Percentiles rank a stretch among this genome's conserved stretches.
phyloP scores from a whole-genome alignment of 768 basidiomycete genomes.

The Suillus fuscotomentosus region DNA sequence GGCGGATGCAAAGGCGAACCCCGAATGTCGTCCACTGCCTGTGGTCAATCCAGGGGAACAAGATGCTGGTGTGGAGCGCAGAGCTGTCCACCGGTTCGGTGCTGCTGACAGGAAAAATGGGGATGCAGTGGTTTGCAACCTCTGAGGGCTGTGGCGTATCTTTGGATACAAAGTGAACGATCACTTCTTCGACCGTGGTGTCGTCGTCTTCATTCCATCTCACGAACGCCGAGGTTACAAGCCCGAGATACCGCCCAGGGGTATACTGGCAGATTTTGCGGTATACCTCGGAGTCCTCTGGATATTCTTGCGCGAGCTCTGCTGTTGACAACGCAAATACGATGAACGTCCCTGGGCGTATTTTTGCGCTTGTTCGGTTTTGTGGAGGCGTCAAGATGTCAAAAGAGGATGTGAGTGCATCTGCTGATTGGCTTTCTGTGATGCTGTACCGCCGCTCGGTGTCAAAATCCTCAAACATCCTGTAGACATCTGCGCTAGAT shows the following conservation, averaged over 20 bases:
- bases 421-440: not conserved
- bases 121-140: not conserved
- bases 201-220: constrained; percentile 10
- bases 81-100: not conserved
- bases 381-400: not conserved
- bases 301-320: constrained; percentile 4
- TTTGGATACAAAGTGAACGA: constrained; percentile 18
- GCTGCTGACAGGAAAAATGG: constrained; percentile 2
- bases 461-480: not conserved
- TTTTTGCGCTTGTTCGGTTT: not conserved
- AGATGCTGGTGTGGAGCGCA: constrained; percentile 15
- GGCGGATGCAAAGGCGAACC: constrained; percentile 16
- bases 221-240: constrained; percentile 17
- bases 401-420: not conserved
- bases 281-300: constrained; percentile 5
- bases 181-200: constrained; percentile 14
- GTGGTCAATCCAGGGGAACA: constrained; percentile 22
- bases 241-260: constrained; percentile 20
- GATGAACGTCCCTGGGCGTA: constrained; percentile 12
- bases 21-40: constrained; percentile 26
- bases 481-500: not conserved
- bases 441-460: not conserved
- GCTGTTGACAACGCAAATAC: constrained; percentile 19
- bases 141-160: constrained; percentile 10
- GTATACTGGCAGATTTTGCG: constrained; percentile 7